These are phyloP conservation scores for Pezicula radicicola DNA, from an alignment of 2,329 filamentous ascomycete species.

Conservation along the genomic window DNA sequence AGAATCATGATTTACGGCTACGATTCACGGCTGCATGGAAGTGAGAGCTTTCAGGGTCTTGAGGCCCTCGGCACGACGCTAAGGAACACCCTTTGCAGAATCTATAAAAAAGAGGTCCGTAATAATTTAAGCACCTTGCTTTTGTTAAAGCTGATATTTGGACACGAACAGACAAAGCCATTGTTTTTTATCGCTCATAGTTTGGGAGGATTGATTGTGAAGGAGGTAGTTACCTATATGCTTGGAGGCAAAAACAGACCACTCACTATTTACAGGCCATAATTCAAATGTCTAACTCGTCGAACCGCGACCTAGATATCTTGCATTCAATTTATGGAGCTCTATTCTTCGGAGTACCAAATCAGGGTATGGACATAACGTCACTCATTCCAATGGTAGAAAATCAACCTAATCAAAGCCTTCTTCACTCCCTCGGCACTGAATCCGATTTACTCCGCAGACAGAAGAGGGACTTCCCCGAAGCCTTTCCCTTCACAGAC, in stretches of 20 bases:
- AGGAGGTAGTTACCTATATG: no score
- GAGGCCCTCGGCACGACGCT: no score
- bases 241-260: not conserved
- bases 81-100: no score
- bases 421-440: not conserved
- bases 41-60: no score
- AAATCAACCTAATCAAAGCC: conserved; percentile 2
- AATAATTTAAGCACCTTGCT: no score
- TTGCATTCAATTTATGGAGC: conserved; percentile 10
- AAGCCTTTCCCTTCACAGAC: not conserved
- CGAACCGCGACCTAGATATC: not conserved
- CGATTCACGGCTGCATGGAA: no score
- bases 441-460: conserved; percentile 8
- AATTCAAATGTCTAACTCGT: not conserved
- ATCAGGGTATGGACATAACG: conserved; percentile 17
- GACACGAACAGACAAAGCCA: no score
- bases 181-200: no score
- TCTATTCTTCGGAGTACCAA: conserved; percentile 18
- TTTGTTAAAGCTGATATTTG: no score
- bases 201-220: no score
- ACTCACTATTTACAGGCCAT: not conserved
- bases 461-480: conserved; percentile 3
- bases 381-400: conserved; percentile 17
- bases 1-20: no score
- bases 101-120: no score